Conservation (phyloP, 768 basidiomycete species). For the Russula sp. region DNA sequence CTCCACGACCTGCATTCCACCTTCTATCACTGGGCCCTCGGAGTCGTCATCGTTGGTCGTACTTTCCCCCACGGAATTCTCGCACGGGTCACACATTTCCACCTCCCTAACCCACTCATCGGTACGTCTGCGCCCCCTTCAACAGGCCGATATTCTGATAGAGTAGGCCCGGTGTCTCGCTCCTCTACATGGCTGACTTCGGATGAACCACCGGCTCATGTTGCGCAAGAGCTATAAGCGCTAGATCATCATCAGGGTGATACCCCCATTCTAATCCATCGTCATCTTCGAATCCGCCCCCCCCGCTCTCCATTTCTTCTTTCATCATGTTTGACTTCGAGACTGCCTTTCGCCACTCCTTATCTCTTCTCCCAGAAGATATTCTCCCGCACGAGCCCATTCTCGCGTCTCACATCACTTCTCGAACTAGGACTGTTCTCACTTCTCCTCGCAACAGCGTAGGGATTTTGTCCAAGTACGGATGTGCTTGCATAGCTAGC, state of each 20-base stretch:
- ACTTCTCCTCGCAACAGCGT: constrained; percentile 13
- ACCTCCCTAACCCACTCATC: constrained; percentile 11
- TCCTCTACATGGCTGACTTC: constrained; percentile 3
- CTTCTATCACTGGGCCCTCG: not conserved
- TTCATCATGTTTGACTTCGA: constrained; percentile 42
- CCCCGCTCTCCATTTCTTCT: constrained; percentile 64
- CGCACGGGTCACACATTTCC: constrained; percentile 8
- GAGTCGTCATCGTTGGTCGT: not conserved
- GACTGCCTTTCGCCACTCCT: no score
- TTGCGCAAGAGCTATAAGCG: constrained; percentile 17
- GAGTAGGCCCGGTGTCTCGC: not conserved
- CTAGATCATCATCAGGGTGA: not conserved
- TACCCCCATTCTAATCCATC: not conserved
- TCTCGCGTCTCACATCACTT: constrained; percentile 42
- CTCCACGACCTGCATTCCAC: constrained; percentile 21
- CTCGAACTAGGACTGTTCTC: constrained; percentile 44
- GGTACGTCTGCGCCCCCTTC: not conserved
- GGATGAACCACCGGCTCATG: constrained; percentile 14
- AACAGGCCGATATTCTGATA: not conserved
- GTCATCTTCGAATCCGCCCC: constrained; percentile 44
- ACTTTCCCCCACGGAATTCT: not conserved
- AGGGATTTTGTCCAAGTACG: no score
- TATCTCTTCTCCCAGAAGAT: constrained; percentile 25
- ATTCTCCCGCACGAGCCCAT: constrained; percentile 29
- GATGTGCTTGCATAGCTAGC: no score